Evolutionary conservation across 257 asterid genomes (phyloP), one percentile per base, ranked within the genome.

Genomic region (Solanum peruvianum): DNA sequence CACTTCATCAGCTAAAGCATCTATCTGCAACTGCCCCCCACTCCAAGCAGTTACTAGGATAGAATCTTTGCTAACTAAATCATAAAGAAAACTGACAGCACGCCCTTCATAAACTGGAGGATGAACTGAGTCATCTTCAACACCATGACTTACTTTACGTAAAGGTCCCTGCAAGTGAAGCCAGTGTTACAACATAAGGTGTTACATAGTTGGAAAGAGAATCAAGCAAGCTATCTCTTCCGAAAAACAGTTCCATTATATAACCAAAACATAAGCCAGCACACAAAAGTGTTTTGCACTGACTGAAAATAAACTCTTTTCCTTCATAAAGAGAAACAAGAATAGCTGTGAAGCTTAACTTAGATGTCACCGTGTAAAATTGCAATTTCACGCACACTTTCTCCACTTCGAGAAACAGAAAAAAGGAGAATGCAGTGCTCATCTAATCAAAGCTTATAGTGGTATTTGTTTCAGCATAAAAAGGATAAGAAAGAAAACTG

Each of bases 1-100:
- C 49, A 95, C 93, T 93, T 97, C 99, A 52, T 97, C 98, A 44
- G 99, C 98, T 83, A 95, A 91, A 88, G 97, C 98, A 88, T 94
- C 96, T 70, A 97, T 87, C 87, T 93, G 98, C 86, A 97, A 75
- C 86, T 94, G 95, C 88, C 99, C 99, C 82, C 94, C 92, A 86
- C 97, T 94, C 96, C 96, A 91, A 71, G 98, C 98, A 85, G 94
- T 91, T 83, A 94, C 95, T 49, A 95, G 94, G 87, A 95, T 86
- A 41, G 99, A 91, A 90, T 97, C 99, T 89, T 93, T 94, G 87
- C 97, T 93, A 16, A 92, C 95, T 90, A 91, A 89, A 88, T 92
- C 92, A 92, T 95, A 97, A 23, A 94, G 93, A 86, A 94, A 89
- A 93, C 96, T 93, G 84, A 93, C 95, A 42, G 99, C 99, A 83